Percentiles rank a stretch among this genome's conserved stretches.
Conservation (phyloP, 108 stramenopile species). For the Nitzschia sp. region DNA sequence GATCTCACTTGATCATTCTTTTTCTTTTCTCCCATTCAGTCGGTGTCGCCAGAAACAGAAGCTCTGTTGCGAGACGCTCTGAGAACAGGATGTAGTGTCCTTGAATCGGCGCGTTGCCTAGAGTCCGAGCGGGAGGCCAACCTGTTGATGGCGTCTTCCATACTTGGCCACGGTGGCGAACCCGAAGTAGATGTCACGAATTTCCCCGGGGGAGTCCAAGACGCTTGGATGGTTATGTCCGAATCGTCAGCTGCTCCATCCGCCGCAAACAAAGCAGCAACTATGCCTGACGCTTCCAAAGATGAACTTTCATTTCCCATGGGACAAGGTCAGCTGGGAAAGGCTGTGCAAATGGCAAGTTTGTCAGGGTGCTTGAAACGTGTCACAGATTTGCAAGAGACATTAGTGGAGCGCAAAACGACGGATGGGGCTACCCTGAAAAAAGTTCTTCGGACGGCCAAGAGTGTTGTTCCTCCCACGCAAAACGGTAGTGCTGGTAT, state of each 20-base stretch:
- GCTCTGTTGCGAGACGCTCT: slow-evolving; percentile 22
- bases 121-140: slow-evolving; percentile 72
- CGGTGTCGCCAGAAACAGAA: slow-evolving; percentile 25
- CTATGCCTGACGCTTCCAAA: slow-evolving; percentile 15
- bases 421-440: slow-evolving; percentile 22
- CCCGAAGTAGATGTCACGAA: slow-evolving; percentile 27
- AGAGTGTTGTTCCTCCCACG: slow-evolving; percentile 19
- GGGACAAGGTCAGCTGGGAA: slow-evolving; percentile 61
- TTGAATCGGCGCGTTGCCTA: slow-evolving; percentile 68
- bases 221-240: slow-evolving; percentile 61
- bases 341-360: slow-evolving; percentile 43
- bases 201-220: slow-evolving; percentile 69
- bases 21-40: slow-evolving; percentile 10
- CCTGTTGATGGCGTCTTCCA: slow-evolving; percentile 52
- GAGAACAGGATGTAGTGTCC: slow-evolving; percentile 18
- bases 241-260: slow-evolving; percentile 12
- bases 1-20: not conserved
- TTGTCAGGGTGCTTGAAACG: slow-evolving; percentile 40
- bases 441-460: slow-evolving; percentile 15
- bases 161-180: slow-evolving; percentile 30
- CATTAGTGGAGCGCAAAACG: slow-evolving; percentile 33
- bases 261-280: slow-evolving; percentile 9
- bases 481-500: slow-evolving; percentile 5
- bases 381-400: slow-evolving; percentile 32
- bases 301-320: slow-evolving; percentile 42